phyloP scores from a whole-genome alignment of 495 filamentous ascomycete genomes.

The Penicillium parvum region DNA sequence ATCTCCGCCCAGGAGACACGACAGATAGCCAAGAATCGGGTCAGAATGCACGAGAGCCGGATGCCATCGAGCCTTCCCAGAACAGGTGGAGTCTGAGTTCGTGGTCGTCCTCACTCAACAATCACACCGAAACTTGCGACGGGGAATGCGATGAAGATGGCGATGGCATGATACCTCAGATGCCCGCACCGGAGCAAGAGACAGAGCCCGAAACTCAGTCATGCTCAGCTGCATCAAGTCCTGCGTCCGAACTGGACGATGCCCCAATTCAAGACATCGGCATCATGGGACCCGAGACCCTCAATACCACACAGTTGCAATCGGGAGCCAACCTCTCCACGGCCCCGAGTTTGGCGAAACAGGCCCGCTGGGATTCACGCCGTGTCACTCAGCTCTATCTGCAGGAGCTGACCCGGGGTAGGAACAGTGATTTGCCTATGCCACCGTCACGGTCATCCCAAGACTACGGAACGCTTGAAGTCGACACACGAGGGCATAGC shows the following conservation, averaged over 20 bases:
- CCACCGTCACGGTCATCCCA: slow-evolving; percentile 13
- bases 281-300: slow-evolving; percentile 15
- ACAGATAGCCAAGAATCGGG: slow-evolving; percentile 29
- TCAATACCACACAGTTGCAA: slow-evolving; percentile 4
- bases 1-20: slow-evolving; percentile 30
- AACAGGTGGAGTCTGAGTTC: slow-evolving; percentile 51
- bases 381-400: slow-evolving; percentile 51
- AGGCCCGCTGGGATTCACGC: slow-evolving; percentile 51
- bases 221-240: slow-evolving; percentile 33
- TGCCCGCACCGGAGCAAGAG: slow-evolving; percentile 16
- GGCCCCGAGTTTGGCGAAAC: slow-evolving; percentile 44
- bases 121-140: slow-evolving; percentile 37
- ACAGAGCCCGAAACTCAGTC: slow-evolving; percentile 28
- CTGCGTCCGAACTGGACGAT: slow-evolving; percentile 23
- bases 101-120: slow-evolving; percentile 47
- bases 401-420: slow-evolving; percentile 44
- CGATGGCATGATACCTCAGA: slow-evolving; percentile 23
- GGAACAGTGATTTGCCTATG: slow-evolving; percentile 8
- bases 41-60: slow-evolving; percentile 15
- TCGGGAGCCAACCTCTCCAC: slow-evolving; percentile 16
- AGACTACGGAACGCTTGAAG: slow-evolving; percentile 11
- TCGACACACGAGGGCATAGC: slow-evolving; percentile 11
- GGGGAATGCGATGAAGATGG: slow-evolving; percentile 34
- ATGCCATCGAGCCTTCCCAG: slow-evolving; percentile 18
- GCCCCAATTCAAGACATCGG: slow-evolving; percentile 20